phyloP scores from a whole-genome alignment of 441 rosid genomes.

The Pelargonium cotyledonis region DNA sequence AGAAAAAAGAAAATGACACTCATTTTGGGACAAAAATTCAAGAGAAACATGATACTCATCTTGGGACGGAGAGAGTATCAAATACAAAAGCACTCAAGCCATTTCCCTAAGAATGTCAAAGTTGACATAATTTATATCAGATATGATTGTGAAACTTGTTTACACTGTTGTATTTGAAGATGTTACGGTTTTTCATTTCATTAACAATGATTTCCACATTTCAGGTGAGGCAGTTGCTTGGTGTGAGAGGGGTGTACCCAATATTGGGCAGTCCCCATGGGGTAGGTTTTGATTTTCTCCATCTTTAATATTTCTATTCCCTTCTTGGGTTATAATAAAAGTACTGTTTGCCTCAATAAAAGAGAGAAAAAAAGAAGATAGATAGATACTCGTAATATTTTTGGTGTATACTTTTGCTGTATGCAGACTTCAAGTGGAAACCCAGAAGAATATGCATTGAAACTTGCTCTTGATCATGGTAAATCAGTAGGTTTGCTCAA shows the following conservation, averaged over 20 bases:
- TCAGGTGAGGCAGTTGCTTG: constrained; percentile 29
- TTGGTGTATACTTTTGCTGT: background rate
- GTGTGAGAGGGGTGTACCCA: constrained; percentile 26
- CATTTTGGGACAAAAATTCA: no score
- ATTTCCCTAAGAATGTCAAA: no score
- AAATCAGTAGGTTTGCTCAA: constrained; percentile 17
- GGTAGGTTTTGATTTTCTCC: constrained; percentile 16
- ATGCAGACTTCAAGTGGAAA: constrained; percentile 13
- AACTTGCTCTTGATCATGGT: constrained; percentile 20
- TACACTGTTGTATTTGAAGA: no score
- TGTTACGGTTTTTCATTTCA: background rate
- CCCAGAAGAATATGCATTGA: constrained; percentile 22
- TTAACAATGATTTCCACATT: background rate
- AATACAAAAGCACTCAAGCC: no score
- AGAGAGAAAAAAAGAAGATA: no score
- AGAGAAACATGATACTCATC: no score
- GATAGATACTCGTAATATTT: background rate
- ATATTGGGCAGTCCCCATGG: constrained; percentile 19
- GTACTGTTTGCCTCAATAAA: no score
- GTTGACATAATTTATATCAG: background rate
- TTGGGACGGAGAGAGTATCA: background rate
- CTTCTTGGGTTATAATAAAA: no score
- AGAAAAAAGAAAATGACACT: no score
- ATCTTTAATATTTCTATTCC: background rate
- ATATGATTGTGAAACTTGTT: no score